Evolutionary conservation across 805 yeast genomes (phyloP).

Genomic region (Barnettozyma siamensis): DNA sequence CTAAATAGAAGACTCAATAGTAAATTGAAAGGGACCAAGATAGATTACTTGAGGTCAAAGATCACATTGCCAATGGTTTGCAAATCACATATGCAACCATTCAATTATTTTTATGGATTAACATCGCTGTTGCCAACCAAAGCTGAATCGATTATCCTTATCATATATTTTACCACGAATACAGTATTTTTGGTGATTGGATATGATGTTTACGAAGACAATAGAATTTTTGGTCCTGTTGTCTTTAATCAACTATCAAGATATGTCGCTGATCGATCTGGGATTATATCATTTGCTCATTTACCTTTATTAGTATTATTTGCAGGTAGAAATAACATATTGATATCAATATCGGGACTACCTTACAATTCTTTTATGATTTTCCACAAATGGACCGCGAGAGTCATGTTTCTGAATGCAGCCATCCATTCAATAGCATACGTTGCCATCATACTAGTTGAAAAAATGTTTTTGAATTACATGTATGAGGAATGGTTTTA

Average conservation of each 20-base stretch:
- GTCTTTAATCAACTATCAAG: slow-evolving; percentile 7
- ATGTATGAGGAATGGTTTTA: slow-evolving; percentile 12
- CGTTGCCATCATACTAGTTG: slow-evolving; percentile 2
- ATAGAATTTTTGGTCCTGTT: slow-evolving; percentile 16
- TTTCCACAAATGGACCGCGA: slow-evolving; percentile 62
- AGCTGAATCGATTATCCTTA: slow-evolving; percentile 23
- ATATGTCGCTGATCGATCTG: slow-evolving; percentile 20
- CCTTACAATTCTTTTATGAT: slow-evolving; percentile 55
- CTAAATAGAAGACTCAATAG: slow-evolving; percentile 12
- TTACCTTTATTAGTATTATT: slow-evolving; percentile 55
- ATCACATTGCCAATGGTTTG: slow-evolving; percentile 16
- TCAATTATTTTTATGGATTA: slow-evolving; percentile 3
- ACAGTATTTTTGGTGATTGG: slow-evolving; percentile 8
- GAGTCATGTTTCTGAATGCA: slow-evolving; percentile 39
- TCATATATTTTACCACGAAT: slow-evolving; percentile 27
- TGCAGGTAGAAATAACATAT: slow-evolving; percentile 68
- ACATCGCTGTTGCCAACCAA: slow-evolving; percentile 20
- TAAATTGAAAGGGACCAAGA: slow-evolving; percentile 9
- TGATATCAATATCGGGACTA: slow-evolving; percentile 57
- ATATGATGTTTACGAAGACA: slow-evolving; percentile 14
- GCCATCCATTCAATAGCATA: slow-evolving; percentile 39
- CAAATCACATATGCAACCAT: slow-evolving; percentile 21
- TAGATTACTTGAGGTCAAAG: slow-evolving; percentile 15
- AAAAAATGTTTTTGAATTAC: not conserved
- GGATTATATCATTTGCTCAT: slow-evolving; percentile 29